Evolutionary conservation across 768 basidiomycete genomes (phyloP).

Genomic region (Clavaria fumosa): DNA sequence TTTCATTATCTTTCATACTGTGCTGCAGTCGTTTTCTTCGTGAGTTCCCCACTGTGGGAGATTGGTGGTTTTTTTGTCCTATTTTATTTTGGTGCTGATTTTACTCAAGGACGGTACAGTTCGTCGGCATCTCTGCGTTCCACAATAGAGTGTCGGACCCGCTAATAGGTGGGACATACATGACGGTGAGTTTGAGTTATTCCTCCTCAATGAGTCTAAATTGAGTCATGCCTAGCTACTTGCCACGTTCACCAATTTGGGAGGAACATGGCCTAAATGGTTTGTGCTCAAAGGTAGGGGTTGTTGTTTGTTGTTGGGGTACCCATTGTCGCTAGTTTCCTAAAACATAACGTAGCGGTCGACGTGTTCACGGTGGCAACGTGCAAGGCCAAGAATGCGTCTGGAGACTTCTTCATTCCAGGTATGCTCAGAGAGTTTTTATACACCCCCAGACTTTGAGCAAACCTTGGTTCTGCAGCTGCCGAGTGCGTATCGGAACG

Average conservation of each 20-base stretch:
- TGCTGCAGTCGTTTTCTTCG: slow-evolving; percentile 75
- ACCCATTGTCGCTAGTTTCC: neutral
- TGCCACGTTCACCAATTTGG: slow-evolving; percentile 92
- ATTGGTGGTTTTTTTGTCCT: no score
- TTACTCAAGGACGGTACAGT: slow-evolving; percentile 75
- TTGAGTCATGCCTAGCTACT: slow-evolving; percentile 41
- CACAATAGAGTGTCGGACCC: slow-evolving; percentile 95
- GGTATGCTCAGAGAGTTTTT: no score
- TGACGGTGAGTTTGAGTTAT: slow-evolving; percentile 59
- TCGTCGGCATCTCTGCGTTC: slow-evolving; percentile 98
- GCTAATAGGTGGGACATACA: slow-evolving; percentile 94
- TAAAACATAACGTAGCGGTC: slow-evolving; percentile 38
- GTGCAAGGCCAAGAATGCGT: slow-evolving; percentile 58
- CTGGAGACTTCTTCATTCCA: no score
- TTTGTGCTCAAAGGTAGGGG: slow-evolving; percentile 77
- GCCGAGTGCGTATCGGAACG: slow-evolving; percentile 87
- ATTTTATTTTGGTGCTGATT: neutral
- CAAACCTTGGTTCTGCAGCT: slow-evolving; percentile 39
- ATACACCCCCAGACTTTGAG: no score
- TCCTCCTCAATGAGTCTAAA: neutral
- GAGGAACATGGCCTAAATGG: slow-evolving; percentile 96
- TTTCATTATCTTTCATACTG: slow-evolving; percentile 66
- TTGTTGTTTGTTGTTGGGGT: neutral
- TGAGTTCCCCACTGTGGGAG: no score
- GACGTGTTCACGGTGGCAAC: slow-evolving; percentile 78